Evolutionary conservation across 257 asterid genomes (phyloP).

Genomic region (Ilex aquifolium): DNA sequence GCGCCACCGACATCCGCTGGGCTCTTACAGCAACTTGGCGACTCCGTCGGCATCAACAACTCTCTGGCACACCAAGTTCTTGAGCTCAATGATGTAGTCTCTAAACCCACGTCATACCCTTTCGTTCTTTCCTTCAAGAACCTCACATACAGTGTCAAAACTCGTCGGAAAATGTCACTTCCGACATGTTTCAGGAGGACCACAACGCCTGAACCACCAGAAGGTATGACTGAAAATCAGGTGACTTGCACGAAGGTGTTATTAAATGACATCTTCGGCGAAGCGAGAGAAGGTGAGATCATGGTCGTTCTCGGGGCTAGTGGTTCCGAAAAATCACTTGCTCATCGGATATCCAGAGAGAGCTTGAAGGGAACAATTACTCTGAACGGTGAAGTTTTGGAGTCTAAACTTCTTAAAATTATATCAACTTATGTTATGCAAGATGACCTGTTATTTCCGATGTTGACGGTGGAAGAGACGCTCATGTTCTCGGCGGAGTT

Average conservation of each 20-base stretch:
- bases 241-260: constrained; percentile 16
- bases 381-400: constrained; percentile 44
- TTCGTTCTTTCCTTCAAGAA: constrained; percentile 47
- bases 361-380: constrained; percentile 44
- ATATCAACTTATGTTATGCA: constrained; percentile 64
- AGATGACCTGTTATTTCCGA: constrained; percentile 47
- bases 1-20: not conserved
- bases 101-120: constrained; percentile 18
- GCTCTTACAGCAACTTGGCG: not conserved
- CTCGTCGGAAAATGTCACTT: constrained; percentile 16
- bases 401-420: constrained; percentile 40
- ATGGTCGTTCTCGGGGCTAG: constrained; percentile 60
- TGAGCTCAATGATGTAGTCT: not conserved
- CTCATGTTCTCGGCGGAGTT: constrained; percentile 57
- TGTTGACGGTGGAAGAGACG: constrained; percentile 55
- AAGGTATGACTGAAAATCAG: not conserved
- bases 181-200: constrained; percentile 10
- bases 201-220: not conserved
- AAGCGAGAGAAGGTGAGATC: constrained; percentile 58
- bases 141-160: constrained; percentile 41
- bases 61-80: not conserved
- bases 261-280: constrained; percentile 41
- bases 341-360: constrained; percentile 42
- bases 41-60: not conserved
- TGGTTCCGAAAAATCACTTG: constrained; percentile 58